Evolutionary conservation across 192 early-diverging fungal genomes (phyloP).

Genomic region (Podila minutissima): DNA sequence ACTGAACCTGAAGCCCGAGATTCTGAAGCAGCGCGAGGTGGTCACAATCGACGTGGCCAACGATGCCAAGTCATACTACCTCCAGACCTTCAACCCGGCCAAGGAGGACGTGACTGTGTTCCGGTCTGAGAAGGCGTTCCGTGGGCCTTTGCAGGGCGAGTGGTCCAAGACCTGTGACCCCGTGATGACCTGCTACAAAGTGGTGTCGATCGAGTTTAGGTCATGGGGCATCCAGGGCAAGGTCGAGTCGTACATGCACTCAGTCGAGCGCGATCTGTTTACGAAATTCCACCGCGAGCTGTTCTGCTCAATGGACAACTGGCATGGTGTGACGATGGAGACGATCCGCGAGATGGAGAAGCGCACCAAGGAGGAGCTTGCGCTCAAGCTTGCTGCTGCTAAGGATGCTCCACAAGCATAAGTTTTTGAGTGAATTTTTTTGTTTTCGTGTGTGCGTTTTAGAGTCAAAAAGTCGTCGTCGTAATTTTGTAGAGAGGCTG

Average conservation of each 20-base stretch:
- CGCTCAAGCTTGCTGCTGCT: slow-evolving; percentile 15
- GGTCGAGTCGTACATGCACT: slow-evolving; percentile 75
- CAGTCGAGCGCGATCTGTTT: slow-evolving; percentile 60
- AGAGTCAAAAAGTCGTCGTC: no score
- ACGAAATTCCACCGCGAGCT: slow-evolving; percentile 80
- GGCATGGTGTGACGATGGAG: slow-evolving; percentile 81
- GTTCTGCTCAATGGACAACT: slow-evolving; percentile 80
- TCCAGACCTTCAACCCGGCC: slow-evolving; percentile 46
- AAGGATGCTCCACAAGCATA: slow-evolving; percentile 2
- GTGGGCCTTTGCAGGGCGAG: slow-evolving; percentile 69
- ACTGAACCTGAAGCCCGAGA: slow-evolving; percentile 50
- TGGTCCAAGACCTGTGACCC: slow-evolving; percentile 76
- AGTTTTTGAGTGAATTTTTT: not conserved
- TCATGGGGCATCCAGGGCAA: slow-evolving; percentile 76
- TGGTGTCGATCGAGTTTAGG: slow-evolving; percentile 81
- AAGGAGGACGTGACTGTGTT: slow-evolving; percentile 74
- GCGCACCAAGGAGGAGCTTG: slow-evolving; percentile 70
- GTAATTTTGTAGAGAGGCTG: no score
- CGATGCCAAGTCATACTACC: slow-evolving; percentile 54
- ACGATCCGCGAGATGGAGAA: slow-evolving; percentile 74
- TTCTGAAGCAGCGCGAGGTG: slow-evolving; percentile 71
- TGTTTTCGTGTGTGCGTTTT: no score
- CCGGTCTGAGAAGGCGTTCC: slow-evolving; percentile 72
- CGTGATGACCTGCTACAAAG: slow-evolving; percentile 86
- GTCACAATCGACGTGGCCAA: slow-evolving; percentile 75